phyloP scores from a whole-genome alignment of 192 early-diverging fungal species.

The Rhizophagus prolifer region DNA sequence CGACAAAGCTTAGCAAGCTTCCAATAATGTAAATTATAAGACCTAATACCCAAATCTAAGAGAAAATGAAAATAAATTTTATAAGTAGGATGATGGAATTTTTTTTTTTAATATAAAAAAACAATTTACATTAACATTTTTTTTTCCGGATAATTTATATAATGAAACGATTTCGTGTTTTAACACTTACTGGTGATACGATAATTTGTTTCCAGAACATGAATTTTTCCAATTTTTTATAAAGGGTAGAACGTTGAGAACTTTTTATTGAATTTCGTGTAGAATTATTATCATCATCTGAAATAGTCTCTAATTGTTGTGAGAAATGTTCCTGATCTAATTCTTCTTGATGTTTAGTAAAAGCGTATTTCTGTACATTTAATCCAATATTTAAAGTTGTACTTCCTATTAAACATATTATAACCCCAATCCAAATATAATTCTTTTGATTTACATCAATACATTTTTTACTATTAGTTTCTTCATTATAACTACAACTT shows the following conservation, averaged over 20 bases:
- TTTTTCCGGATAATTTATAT: too few species aligned
- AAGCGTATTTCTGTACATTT: constrained; percentile 78
- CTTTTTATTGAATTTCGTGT: constrained; percentile 36
- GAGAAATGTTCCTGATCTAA: not conserved
- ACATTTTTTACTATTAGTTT: constrained; percentile 34
- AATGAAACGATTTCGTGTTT: not conserved
- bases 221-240: constrained; percentile 36
- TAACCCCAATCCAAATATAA: constrained; percentile 72
- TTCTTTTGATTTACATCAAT: constrained; percentile 37
- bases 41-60: constrained; percentile 63
- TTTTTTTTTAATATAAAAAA: too few species aligned
- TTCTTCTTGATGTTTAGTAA: constrained; percentile 63
- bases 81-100: too few species aligned
- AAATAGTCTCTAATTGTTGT: constrained; percentile 30
- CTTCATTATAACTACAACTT: not conserved
- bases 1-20: constrained; percentile 71
- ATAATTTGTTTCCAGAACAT: constrained; percentile 45
- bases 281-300: constrained; percentile 29
- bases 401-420: constrained; percentile 66
- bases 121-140: too few species aligned
- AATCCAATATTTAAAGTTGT: constrained; percentile 73
- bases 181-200: constrained; percentile 42
- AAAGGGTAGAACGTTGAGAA: constrained; percentile 29
- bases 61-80: too few species aligned
- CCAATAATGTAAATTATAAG: constrained; percentile 70